These are phyloP conservation scores for Leishmania amazonensis DNA, from an alignment of 208 protist species.

Conservation along the genomic window DNA sequence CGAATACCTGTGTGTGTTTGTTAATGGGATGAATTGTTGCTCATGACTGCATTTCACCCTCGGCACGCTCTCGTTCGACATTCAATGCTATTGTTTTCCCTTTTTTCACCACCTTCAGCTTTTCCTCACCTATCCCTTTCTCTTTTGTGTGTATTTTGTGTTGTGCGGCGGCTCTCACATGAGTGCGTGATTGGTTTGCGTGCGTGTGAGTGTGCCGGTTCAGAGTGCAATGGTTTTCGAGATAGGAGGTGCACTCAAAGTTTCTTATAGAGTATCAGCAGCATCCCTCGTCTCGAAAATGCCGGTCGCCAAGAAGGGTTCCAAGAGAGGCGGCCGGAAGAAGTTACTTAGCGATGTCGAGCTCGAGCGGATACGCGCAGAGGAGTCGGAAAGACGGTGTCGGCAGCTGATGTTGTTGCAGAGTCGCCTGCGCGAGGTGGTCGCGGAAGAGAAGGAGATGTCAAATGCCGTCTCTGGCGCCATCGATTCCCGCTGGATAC, in stretches of 20 bases:
- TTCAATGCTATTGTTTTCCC: background rate
- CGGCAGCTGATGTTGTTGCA: constrained; percentile 77
- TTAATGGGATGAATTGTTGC: background rate
- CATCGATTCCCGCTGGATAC: constrained; percentile 90
- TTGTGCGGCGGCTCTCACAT: background rate
- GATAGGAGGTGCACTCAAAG: background rate
- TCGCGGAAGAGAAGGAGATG: constrained; percentile 84
- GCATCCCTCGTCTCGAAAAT: constrained; percentile 10
- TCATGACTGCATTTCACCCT: background rate
- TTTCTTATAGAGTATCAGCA: background rate
- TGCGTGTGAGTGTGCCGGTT: background rate
- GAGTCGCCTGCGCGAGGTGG: constrained; percentile 68
- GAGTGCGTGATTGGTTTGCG: background rate
- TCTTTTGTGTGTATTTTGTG: background rate
- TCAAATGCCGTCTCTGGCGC: constrained; percentile 37
- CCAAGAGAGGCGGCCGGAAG: constrained; percentile 32
- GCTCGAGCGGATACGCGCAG: constrained; percentile 62
- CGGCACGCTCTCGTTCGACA: background rate
- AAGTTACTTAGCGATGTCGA: constrained; percentile 52
- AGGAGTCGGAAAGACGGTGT: constrained; percentile 74
- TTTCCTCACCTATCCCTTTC: background rate
- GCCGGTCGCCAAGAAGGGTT: constrained; percentile 23
- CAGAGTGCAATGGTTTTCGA: background rate
- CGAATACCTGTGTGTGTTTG: background rate
- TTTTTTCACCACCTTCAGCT: background rate